Percentiles rank a stretch among this genome's conserved stretches.
Conservation (phyloP, 176 grass and related monocot genomes). For the Oryza glumipatula region DNA sequence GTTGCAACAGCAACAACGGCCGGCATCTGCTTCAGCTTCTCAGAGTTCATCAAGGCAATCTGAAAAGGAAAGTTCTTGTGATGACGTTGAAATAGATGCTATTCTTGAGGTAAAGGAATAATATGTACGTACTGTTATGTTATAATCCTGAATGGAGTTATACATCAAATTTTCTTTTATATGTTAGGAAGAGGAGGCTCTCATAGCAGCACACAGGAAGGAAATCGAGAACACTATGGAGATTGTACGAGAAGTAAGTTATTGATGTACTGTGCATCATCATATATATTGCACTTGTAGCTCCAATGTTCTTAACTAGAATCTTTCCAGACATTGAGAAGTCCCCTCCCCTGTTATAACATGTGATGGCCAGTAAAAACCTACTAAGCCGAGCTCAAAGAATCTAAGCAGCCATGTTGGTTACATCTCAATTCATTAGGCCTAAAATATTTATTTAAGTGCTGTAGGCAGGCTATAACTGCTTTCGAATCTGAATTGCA, state of each 20-base stretch:
- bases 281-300: no score
- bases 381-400: no score
- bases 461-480: no score
- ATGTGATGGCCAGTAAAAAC: no score
- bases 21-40: constrained; percentile 56
- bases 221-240: constrained; percentile 99
- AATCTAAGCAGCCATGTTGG: no score
- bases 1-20: constrained; percentile 62
- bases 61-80: constrained; percentile 81
- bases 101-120: constrained; percentile 87
- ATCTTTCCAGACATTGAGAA: no score
- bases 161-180: constrained; percentile 34
- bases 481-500: no score
- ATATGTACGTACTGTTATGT: constrained; percentile 17
- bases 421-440: no score
- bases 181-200: constrained; percentile 92
- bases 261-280: no score
- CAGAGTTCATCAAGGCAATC: constrained; percentile 52
- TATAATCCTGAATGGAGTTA: background rate
- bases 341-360: no score
- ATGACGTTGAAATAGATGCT: constrained; percentile 92
- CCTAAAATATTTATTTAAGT: no score
- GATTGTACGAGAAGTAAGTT: constrained; percentile 93
- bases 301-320: no score
- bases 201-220: constrained; percentile 97